Base-by-base conservation (phyloP, 2,329 filamentous ascomycete species). In the Phaeosphaeria sp. region DNA sequence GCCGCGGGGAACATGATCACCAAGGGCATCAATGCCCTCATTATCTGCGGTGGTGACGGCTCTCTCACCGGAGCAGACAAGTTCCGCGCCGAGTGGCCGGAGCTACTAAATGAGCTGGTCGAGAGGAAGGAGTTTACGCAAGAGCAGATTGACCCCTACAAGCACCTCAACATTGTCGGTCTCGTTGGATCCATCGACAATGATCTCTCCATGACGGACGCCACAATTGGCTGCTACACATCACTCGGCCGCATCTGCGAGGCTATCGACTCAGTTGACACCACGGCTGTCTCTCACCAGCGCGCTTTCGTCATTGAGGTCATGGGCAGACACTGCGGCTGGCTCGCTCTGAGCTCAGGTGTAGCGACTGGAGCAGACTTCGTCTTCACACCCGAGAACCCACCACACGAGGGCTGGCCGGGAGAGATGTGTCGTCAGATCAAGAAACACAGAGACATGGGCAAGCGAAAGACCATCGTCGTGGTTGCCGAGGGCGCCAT, bases 131-230 rank as follows among this genome's bases (percentile, higher is more conserved):
- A 94, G 72, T 83, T 97, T 69, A 89, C 87, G 6, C 72, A 81
- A 44, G 86, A 89, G 55, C 89, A 97, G 74, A 80, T 92, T 57
- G 83, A 87, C 46, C 90, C 91, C 1, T 96, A 92, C 83, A 85
- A 86, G 72, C 88, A 96, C 67, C 86, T 99, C 73, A 99, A 98
- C 79, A 97, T 99, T 66, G 94, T 98, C 53, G 95, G 95, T 48
- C 83, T 98, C 51, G 95, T 99, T 25, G 95, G 95, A 56, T 97
- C 93, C 53, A 99, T 99, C 74, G 95, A 99, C 84, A 99, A 99
- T 75, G 95, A 99, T 75, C 90, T 99, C 79, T 96, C 93, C 49
- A 92, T 92, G 64, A 99, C 95, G 13, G 95, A 99, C 78, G 94
- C 95, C 57, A 99, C 95, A 30, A 97, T 99, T 75, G 95, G 95